These are phyloP conservation scores for Kodamaea alishanica DNA, from an alignment of 1,139 yeast genomes.

Conservation along the genomic window DNA sequence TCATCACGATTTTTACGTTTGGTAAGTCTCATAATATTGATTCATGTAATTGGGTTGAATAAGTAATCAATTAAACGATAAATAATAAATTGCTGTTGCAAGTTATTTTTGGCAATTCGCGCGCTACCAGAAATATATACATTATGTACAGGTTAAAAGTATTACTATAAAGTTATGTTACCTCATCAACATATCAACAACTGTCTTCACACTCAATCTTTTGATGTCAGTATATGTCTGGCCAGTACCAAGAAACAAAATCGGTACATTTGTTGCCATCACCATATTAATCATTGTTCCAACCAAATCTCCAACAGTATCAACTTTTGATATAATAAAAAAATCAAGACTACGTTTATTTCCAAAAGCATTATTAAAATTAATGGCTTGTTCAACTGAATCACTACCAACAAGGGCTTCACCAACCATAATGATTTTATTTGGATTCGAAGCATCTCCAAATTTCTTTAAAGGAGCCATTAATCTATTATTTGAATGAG, in stretches of 20 bases:
- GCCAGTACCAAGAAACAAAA: conserved; percentile 92
- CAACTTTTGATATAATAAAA: conserved; percentile 91
- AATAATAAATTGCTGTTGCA: no score
- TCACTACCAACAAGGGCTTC: conserved; percentile 98
- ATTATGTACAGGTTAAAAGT: not conserved
- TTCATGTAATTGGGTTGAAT: no score
- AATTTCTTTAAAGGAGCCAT: conserved; percentile 96
- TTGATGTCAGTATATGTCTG: conserved; percentile 95
- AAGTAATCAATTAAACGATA: no score
- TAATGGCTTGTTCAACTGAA: conserved; percentile 91
- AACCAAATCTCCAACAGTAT: conserved; percentile 94
- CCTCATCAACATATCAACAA: conserved; percentile 76
- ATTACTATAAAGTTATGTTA: conserved; percentile 10
- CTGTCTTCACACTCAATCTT: conserved; percentile 89
- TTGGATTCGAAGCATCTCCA: conserved; percentile 94
- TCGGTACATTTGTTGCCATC: conserved; percentile 93
- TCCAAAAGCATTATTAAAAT: conserved; percentile 92
- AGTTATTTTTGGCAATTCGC: no score
- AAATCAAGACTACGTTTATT: conserved; percentile 77
- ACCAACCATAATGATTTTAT: conserved; percentile 96
- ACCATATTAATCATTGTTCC: conserved; percentile 99
- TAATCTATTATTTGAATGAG: conserved; percentile 90
- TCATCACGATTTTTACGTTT: not conserved
- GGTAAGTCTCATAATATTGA: not conserved
- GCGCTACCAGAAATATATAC: no score